A percentile compares a stretch with the other conserved stretches of the same genome.
Evolutionary conservation across 2,329 filamentous ascomycete species (phyloP).

Genomic region (Fusarium protoensiforme): DNA sequence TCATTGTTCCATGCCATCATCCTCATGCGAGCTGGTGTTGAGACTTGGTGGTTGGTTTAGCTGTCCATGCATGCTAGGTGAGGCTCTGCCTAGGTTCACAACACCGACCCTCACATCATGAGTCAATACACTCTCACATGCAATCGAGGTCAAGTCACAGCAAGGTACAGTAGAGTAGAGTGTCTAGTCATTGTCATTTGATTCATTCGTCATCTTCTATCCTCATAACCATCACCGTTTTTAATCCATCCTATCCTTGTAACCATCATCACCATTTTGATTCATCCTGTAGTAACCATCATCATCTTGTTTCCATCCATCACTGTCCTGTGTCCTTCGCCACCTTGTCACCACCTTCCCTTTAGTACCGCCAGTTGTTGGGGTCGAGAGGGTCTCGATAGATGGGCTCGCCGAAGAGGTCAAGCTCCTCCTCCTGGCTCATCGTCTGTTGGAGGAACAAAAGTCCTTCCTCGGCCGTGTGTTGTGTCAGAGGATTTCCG

Average conservation of each 20-base stretch:
- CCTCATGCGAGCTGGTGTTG: not conserved
- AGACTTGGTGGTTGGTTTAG: not conserved
- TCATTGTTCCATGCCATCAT: not conserved
- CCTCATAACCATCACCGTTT: not conserved
- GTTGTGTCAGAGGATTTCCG: not conserved
- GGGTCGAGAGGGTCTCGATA: not conserved
- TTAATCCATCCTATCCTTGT: not conserved
- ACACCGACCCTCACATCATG: not conserved
- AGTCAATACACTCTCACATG: not conserved
- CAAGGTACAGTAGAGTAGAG: not conserved
- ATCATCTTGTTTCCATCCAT: not conserved
- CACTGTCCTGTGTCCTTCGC: not conserved
- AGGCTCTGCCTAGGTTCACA: not conserved
- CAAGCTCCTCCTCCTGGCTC: not conserved
- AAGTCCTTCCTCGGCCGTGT: not conserved
- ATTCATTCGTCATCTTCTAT: not conserved
- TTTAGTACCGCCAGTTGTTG: not conserved
- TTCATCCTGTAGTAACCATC: not conserved
- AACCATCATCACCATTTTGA: not conserved
- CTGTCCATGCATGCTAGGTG: not conserved
- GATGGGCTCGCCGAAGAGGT: not conserved
- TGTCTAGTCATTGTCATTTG: not conserved
- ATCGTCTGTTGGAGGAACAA: not conserved
- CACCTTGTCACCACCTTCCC: not conserved
- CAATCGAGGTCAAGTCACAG: not conserved